Evolutionary conservation across 495 filamentous ascomycete species (phyloP).

Genomic region (Aspergillus egyptiacus): DNA sequence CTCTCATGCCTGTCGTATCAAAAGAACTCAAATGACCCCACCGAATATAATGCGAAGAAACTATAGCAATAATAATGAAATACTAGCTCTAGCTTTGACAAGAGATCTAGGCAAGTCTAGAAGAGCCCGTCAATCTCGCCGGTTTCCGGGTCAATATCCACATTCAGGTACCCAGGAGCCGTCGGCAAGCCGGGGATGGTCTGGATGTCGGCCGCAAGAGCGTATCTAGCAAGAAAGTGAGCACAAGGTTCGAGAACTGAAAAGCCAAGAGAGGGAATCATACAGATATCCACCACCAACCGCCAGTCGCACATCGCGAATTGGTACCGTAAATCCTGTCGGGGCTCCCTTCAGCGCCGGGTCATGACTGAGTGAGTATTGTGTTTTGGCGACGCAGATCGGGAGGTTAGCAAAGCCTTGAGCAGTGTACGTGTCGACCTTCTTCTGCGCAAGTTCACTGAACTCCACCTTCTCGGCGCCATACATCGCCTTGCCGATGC

Average conservation of each 20-base stretch:
- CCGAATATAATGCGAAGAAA: background rate
- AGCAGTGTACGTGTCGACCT: constrained; percentile 88
- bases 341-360: constrained; percentile 93
- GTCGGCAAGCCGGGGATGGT: constrained; percentile 96
- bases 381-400: constrained; percentile 96
- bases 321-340: constrained; percentile 90
- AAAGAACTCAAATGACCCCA: background rate
- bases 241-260: constrained; percentile 7
- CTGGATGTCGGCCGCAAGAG: constrained; percentile 93
- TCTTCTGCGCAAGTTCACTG: constrained; percentile 87
- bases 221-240: constrained; percentile 54
- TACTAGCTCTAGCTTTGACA: background rate
- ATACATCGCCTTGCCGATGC: constrained; percentile 89
- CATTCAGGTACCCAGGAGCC: constrained; percentile 92
- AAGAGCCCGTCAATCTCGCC: constrained; percentile 96
- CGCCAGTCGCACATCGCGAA: constrained; percentile 88
- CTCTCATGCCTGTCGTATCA: background rate
- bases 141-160: constrained; percentile 87
- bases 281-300: constrained; percentile 88
- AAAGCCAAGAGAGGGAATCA: constrained; percentile 32
- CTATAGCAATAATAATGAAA: background rate
- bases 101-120: constrained; percentile 39
- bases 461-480: constrained; percentile 88
- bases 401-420: constrained; percentile 90
- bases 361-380: constrained; percentile 95